Percentiles rank a stretch among this genome's conserved stretches.
Conservation (phyloP, 208 protist species). For the Leishmania lainsoni region DNA sequence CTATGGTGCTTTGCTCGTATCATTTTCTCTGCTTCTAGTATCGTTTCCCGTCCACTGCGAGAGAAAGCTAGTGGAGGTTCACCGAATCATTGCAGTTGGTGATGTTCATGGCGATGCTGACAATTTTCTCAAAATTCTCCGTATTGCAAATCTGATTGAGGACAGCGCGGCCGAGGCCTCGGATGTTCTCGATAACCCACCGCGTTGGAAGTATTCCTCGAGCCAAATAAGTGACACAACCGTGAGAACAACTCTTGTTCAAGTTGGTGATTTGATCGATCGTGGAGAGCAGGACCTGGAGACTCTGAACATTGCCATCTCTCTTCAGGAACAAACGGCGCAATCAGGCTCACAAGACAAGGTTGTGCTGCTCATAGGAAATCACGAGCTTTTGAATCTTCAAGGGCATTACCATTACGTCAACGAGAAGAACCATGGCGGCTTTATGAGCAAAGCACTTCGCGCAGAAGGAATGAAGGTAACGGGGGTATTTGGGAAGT, state of each 20-base stretch:
- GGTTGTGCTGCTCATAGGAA: slow-evolving; percentile 79
- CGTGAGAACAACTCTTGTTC: slow-evolving; percentile 67
- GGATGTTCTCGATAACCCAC: slow-evolving; percentile 23
- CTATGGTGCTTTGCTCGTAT: neutral
- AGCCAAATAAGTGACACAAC: slow-evolving; percentile 7
- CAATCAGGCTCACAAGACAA: slow-evolving; percentile 35
- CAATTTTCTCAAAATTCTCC: slow-evolving; percentile 58
- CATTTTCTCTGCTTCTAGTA: neutral
- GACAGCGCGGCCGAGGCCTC: neutral
- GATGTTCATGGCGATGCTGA: slow-evolving; percentile 79
- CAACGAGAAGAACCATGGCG: slow-evolving; percentile 49
- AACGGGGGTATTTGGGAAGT: slow-evolving; percentile 57
- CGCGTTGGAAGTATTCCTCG: slow-evolving; percentile 25
- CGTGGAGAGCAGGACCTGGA: slow-evolving; percentile 61
- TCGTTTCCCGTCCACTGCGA: neutral
- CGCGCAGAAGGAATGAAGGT: slow-evolving; percentile 47
- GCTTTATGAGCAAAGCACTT: slow-evolving; percentile 51
- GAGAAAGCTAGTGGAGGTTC: slow-evolving; percentile 30
- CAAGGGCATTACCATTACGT: slow-evolving; percentile 74
- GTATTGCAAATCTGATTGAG: slow-evolving; percentile 46
- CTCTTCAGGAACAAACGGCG: slow-evolving; percentile 46
- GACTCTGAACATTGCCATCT: slow-evolving; percentile 54
- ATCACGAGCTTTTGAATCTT: slow-evolving; percentile 90
- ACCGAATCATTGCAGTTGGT: slow-evolving; percentile 70
- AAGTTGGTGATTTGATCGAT: slow-evolving; percentile 85